Conservation (phyloP, 345 rosid genomes). For the Citrus unshiu region DNA sequence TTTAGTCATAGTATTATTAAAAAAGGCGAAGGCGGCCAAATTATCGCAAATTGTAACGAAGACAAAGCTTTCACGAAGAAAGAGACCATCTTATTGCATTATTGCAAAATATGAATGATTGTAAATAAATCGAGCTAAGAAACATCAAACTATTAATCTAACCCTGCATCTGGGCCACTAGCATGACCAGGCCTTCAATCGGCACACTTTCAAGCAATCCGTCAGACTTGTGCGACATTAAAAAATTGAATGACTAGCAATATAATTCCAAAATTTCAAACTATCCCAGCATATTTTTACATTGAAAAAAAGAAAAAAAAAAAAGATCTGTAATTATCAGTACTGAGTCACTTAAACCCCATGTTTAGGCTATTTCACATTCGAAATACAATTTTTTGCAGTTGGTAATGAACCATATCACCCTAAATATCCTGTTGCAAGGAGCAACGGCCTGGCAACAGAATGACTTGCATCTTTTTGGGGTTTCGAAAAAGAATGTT, state of each 20-base stretch:
- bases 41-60: no score
- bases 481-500: background rate
- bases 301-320: background rate
- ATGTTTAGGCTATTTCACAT: no score
- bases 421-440: background rate
- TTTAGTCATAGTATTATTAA: no score
- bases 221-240: background rate
- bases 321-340: no score
- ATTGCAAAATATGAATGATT: no score
- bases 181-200: background rate
- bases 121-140: no score
- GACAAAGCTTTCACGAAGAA: no score
- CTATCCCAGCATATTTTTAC: background rate
- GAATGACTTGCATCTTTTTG: background rate
- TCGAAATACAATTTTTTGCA: no score
- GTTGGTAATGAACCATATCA: background rate
- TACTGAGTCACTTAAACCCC: background rate
- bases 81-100: no score
- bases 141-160: background rate
- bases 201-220: background rate
- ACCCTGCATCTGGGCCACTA: background rate
- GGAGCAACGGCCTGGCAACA: background rate
- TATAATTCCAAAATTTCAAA: background rate
- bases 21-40: no score
- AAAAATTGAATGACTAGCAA: no score